Evolutionary conservation across 2,329 filamentous ascomycete genomes (phyloP), one percentile per base, ranked within the genome.

Genomic region (Paraconiothyrium sp.): DNA sequence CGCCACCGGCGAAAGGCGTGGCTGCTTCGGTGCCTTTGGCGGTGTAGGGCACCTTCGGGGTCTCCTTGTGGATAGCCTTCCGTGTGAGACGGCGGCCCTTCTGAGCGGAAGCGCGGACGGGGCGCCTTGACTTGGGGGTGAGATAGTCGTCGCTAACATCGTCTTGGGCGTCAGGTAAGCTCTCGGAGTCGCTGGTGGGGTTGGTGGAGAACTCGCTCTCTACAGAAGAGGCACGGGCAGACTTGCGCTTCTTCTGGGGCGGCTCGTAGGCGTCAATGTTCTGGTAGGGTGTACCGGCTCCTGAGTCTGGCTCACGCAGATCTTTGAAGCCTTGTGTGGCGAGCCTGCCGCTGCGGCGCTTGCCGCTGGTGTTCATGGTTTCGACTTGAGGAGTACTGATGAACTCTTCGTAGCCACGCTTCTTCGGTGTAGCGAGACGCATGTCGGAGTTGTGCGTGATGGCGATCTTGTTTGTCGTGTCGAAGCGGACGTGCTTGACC

Each of bases 181-280:
- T 50, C 13, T 41, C 41, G 13, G 32, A 34, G 34, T 49, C 46
- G 27, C 24, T 46, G 35, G 35, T 35, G 30, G 22, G 13, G 27
- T 30, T 37, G 32, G 16, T 37, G 24, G 50, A 10, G 47, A 56
- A 60, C 20, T 52, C 27, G 35, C 68, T 71, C 22, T 58, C 48
- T 16, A 56, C 20, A 14, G 54, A 56, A 11, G 41, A 24, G 10
- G 41, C 43, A 27, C 52, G 44, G 30, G 60, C 9, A 2, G 37
- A 48, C 14, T 59, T 66, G 37, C 39, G 41, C 27, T 39, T 52
- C 16, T 37, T 56, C 11, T 37, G 24, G 43, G 27, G 8, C 24
- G 41, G 43, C 13, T n/a, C 30, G 13, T 37, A 20, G 10, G 11
- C 13, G 5, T 47, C 20, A 20, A 27, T 20, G 32, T 27, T 30